Conservation (phyloP, 2,329 filamentous ascomycete genomes). For the Sporothrix pseudoabietina region DNA sequence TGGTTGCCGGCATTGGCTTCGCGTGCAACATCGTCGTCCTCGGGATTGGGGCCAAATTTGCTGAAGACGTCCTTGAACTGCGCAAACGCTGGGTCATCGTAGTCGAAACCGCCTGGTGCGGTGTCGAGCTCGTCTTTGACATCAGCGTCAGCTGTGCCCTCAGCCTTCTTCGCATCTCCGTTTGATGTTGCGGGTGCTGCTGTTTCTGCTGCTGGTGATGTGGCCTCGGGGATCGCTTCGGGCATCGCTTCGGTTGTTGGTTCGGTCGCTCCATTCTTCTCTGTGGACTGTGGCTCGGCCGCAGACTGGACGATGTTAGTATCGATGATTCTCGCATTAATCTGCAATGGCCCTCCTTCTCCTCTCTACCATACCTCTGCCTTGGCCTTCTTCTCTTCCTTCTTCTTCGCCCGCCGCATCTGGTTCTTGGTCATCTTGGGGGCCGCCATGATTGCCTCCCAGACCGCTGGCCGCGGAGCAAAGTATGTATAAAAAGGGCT, state of each 20-base stretch:
- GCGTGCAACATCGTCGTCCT: slow-evolving; percentile 64
- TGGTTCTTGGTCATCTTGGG: slow-evolving; percentile 91
- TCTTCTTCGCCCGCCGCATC: slow-evolving; percentile 89
- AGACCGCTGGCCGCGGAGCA: slow-evolving; percentile 24
- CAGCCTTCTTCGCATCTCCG: slow-evolving; percentile 34
- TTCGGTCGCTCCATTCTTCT: slow-evolving; percentile 8
- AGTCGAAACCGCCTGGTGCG: slow-evolving; percentile 49
- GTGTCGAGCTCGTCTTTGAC: slow-evolving; percentile 44
- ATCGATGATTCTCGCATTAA: not conserved
- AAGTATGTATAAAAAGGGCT: not conserved
- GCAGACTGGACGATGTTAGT: not conserved
- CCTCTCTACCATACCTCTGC: slow-evolving; percentile 50
- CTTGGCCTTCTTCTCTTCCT: slow-evolving; percentile 76
- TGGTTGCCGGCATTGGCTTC: slow-evolving; percentile 72
- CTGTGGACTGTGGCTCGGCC: slow-evolving; percentile 12
- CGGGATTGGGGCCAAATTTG: slow-evolving; percentile 70
- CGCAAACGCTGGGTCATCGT: slow-evolving; percentile 76
- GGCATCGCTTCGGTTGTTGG: not conserved
- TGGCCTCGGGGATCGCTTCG: not conserved
- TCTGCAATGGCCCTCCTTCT: slow-evolving; percentile 8
- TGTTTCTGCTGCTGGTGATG: not conserved
- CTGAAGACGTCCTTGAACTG: slow-evolving; percentile 82
- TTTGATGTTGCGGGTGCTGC: not conserved
- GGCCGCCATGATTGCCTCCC: slow-evolving; percentile 56
- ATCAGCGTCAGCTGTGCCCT: slow-evolving; percentile 23